Base-by-base conservation (phyloP, 1,284 basidiomycete genomes). In the Apiotrichum laibachii region DNA sequence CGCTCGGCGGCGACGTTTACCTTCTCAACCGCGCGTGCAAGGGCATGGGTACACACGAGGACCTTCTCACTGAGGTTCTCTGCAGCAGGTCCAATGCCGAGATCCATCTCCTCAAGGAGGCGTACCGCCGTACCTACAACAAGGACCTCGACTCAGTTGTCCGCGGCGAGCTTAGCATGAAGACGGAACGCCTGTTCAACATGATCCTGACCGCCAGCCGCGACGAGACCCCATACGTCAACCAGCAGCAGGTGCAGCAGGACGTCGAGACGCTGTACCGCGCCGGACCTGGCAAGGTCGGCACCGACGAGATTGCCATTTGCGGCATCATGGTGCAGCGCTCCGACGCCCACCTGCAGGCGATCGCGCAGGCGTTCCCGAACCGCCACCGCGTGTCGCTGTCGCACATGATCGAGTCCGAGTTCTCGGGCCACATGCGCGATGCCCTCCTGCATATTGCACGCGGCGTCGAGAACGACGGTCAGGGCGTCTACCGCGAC, bases 381-480 rank as follows among this genome's bases (percentile, higher is more conserved):
- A 66, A 68, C 49, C 62, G 67, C 50, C 71, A 77, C 61, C 62
- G 71, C 19, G 55, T 63, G 33, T 37, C 63, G 13, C 66, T 79
- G 16, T 71, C 70, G 8, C 50, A 71, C 34, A 73, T 77, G 74
- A 71, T 78, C 58, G 54, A 69, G n/a, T 62, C 59, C 35, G 78
- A 80, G 63, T 79, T 80, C 66, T 76, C 74, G 8, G 78, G 78
- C 31, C 78, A 80, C 65, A 79, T 80, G 77, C 63, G 65, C 35
- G 71, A 75, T 50, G 73, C 64, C 4, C 65, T 79, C 12, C 61
- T 71, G 49, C 75, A 72, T 65, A 68, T 80, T 35, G 76, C 70
- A 19, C 62, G 67, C 21, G 70, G 65, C 9, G 71, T 65, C 37
- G 78, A 80, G 61, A 61, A 54, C 31, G 76, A 77, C 43, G 77